phyloP scores from a whole-genome alignment of 106 monocot genomes.

The Xerophyta viscosa region DNA sequence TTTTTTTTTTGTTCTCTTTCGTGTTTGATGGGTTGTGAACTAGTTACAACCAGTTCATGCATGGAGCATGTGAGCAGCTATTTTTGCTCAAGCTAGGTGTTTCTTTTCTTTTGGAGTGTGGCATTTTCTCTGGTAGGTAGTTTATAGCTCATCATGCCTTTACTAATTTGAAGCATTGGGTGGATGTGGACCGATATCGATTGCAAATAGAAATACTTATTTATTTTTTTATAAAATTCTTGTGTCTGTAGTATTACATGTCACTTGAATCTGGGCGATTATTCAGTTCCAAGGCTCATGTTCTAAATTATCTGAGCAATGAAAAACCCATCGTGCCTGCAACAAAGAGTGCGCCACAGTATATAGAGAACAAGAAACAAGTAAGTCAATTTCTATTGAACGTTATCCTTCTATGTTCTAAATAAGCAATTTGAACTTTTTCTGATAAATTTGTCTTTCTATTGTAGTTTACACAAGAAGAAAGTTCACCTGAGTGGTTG shows the following conservation, averaged over 20 bases:
- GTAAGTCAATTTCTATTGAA: constrained; percentile 5
- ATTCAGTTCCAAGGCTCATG: constrained; percentile 17
- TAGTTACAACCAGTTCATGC: too few relatives aligned
- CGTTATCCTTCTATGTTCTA: neutral
- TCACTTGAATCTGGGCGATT: constrained; percentile 10
- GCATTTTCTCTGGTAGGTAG: too few relatives aligned
- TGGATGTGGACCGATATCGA: too few relatives aligned
- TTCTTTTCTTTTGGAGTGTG: too few relatives aligned
- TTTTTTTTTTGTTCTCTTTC: too few relatives aligned
- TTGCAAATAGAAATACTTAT: neutral
- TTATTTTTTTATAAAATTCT: neutral
- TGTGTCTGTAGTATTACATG: constrained; percentile 20
- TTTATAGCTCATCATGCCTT: too few relatives aligned
- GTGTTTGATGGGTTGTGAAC: too few relatives aligned
- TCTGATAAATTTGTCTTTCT: neutral
- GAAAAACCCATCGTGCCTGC: constrained; percentile 1
- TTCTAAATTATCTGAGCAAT: constrained; percentile 15
- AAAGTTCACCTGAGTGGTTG: constrained; percentile 19
- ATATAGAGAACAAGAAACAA: constrained; percentile 3
- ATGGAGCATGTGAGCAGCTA: too few relatives aligned
- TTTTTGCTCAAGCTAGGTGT: too few relatives aligned
- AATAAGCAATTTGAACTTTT: neutral
- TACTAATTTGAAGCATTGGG: too few relatives aligned
- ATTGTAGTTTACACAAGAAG: neutral
- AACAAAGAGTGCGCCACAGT: neutral